Evolutionary conservation across 176 grass and related monocot genomes (phyloP).

Genomic region (Oryza australiensis): DNA sequence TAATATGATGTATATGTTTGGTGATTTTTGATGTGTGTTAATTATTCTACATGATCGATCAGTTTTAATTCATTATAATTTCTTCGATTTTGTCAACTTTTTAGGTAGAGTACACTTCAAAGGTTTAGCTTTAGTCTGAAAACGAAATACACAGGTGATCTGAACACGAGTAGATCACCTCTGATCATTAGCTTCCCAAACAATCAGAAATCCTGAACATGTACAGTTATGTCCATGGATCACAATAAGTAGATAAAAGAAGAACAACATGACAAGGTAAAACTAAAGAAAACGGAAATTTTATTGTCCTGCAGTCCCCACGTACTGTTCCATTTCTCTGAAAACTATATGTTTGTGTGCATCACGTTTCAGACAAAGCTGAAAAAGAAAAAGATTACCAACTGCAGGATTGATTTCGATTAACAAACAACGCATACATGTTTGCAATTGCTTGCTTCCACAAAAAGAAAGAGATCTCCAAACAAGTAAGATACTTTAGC

Average conservation of each 20-base stretch:
- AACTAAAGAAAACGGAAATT: not conserved
- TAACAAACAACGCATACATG: not conserved
- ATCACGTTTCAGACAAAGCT: not conserved
- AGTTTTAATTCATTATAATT: not conserved
- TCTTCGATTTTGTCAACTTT: too few species aligned
- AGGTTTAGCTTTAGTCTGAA: too few species aligned
- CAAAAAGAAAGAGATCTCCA: too few species aligned
- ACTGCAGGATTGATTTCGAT: not conserved
- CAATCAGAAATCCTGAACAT: too few species aligned
- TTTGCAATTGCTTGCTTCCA: slow-evolving; percentile 27
- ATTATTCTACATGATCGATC: not conserved
- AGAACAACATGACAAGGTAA: not conserved
- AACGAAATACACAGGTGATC: not conserved
- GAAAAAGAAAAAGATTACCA: not conserved
- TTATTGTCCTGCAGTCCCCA: not conserved
- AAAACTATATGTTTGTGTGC: not conserved
- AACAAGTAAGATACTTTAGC: too few species aligned
- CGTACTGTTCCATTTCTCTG: not conserved
- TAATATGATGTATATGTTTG: slow-evolving; percentile 39
- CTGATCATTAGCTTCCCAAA: not conserved
- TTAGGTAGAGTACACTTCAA: too few species aligned
- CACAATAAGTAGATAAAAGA: not conserved
- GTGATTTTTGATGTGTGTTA: not conserved
- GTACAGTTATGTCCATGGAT: too few species aligned
- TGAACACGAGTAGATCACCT: not conserved